These are phyloP conservation scores for Aspergillus sp. DNA, from an alignment of 2,329 filamentous ascomycete genomes.

Conservation along the genomic window DNA sequence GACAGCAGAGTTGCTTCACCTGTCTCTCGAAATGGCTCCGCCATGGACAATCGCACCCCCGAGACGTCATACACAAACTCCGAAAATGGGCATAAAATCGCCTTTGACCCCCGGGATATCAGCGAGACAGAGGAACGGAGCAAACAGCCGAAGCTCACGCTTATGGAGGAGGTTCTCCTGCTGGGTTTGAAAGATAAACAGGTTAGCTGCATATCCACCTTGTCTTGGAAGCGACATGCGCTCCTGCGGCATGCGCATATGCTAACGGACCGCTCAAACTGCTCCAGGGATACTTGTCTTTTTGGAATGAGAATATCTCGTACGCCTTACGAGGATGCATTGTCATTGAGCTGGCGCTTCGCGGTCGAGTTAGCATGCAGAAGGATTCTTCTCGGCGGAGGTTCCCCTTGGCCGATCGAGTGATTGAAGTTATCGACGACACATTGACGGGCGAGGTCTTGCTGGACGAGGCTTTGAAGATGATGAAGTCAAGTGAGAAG, in stretches of 20 bases:
- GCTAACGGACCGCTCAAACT: slow-evolving; percentile 27
- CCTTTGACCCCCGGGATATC: slow-evolving; percentile 95
- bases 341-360: slow-evolving; percentile 94
- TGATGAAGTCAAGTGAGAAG: slow-evolving; percentile 99
- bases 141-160: slow-evolving; percentile 96
- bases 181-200: slow-evolving; percentile 98
- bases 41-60: slow-evolving; percentile 57
- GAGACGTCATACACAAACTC: slow-evolving; percentile 82
- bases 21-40: slow-evolving; percentile 64
- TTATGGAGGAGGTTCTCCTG: slow-evolving; percentile 98
- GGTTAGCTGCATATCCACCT: slow-evolving; percentile 58
- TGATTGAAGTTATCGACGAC: slow-evolving; percentile 97
- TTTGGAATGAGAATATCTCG: slow-evolving; percentile 99
- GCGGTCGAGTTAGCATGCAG: slow-evolving; percentile 97
- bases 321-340: slow-evolving; percentile 98
- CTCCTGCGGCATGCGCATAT: slow-evolving; percentile 4
- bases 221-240: not conserved
- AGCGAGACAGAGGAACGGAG: slow-evolving; percentile 93
- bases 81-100: slow-evolving; percentile 98
- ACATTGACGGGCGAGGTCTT: slow-evolving; percentile 95
- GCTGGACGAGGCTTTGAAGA: slow-evolving; percentile 96
- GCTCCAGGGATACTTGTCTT: slow-evolving; percentile 88
- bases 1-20: slow-evolving; percentile 70
- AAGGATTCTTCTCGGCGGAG: slow-evolving; percentile 90
- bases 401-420: slow-evolving; percentile 87